phyloP scores from a whole-genome alignment of 2,329 filamentous ascomycete genomes.

The Cadophora malorum region DNA sequence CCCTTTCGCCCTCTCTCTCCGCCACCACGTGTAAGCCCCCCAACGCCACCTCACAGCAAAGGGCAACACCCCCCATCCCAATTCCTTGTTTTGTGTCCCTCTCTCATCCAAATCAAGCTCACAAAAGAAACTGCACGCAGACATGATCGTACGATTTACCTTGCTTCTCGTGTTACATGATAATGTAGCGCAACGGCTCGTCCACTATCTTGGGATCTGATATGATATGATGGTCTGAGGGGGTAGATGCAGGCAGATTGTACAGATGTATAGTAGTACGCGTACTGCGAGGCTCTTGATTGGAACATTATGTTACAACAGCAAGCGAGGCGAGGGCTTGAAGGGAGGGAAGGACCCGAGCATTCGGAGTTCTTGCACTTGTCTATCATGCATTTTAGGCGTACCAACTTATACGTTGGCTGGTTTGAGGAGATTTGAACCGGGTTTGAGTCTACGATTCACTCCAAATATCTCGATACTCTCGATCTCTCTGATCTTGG shows the following conservation, averaged over 20 bases:
- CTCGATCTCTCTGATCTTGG: background rate
- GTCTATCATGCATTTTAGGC: background rate
- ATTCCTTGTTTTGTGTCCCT: background rate
- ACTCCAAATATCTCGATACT: background rate
- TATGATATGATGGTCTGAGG: background rate
- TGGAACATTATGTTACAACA: background rate
- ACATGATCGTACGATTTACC: background rate
- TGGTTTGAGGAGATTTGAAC: background rate
- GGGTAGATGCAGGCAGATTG: too few species aligned
- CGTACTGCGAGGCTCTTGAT: background rate
- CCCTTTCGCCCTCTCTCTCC: background rate
- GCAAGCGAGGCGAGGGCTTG: background rate
- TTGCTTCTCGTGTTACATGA: background rate
- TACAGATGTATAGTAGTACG: background rate
- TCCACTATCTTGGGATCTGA: conserved; percentile 16
- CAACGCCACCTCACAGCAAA: background rate
- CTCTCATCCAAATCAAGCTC: background rate
- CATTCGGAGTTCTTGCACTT: conserved; percentile 7
- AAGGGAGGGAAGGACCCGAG: background rate
- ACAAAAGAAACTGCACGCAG: background rate
- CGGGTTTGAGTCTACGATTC: background rate
- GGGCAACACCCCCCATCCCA: background rate
- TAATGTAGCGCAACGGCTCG: background rate
- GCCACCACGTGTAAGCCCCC: conserved; percentile 7
- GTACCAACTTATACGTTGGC: background rate